Evolutionary conservation across 1,139 yeast genomes (phyloP), one percentile per base, ranked within the genome.

Genomic region (Sugiyamaella paludigena): DNA sequence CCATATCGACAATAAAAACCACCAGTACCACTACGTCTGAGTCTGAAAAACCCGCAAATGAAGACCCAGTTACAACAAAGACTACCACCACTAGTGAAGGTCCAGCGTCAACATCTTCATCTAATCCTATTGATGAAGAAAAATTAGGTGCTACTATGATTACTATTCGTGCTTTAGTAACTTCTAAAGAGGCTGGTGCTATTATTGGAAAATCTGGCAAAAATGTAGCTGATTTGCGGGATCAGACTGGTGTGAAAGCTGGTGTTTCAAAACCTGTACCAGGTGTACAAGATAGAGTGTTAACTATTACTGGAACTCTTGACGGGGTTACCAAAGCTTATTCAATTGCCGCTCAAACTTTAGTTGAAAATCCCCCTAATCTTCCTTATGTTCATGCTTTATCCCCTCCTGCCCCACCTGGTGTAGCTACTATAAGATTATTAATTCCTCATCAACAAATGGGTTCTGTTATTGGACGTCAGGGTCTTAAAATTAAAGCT

Each of bases 381-480:
- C 51, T 57, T 63, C 73, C 72, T 56, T 80, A 75, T 58, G 80
- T 81, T 68, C 87, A 87, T 47, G 48, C 56, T 7, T 48, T 53
- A 33, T 51, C 60, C 12, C 74, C 83, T 54, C 83, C 81, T 57
- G 79, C 82, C 57, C 70, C 77, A 40, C 77, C 76, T 45, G 81
- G 80, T 35, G 63, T 70, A 15, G 75, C 85, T 28, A 75, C 81
- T 37, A 70, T 88, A 59, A 77, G 96, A 62, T 72, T 89, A 47
- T 73, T 91, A 54, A 77, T 89, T 53, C 91, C 96, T 42, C 89
- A 89, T 69, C 77, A 84, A 53, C 96, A 88, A 68, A 84, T 89
- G 82, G 96, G 97, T 39, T 83, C 95, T 9, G 79, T 89, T 48
- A 89, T 89, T 66, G 97, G 97, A 44, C 81, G 87, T 51, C 87